phyloP scores from a whole-genome alignment of 176 grass and related monocot genomes.

The maize (Zea mays) region Zm-B73-REFERENCE-NAM-5.0 NC_050099.1:172123001-172123500 shows the following conservation, averaged over 20 bases:
- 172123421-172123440: not conserved
- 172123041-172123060: constrained; percentile 20
- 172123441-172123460: not conserved
- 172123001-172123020: not conserved
- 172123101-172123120: not conserved
- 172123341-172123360: not conserved
- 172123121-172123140: not conserved
- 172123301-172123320: not conserved
- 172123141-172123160: not conserved
- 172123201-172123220: constrained; percentile 24
- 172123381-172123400: not conserved
- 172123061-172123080: not conserved
- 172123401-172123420: not conserved
- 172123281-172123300: not conserved
- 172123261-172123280: not conserved
- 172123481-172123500: not conserved
- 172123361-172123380: not conserved
- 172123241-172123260: not conserved
- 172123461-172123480: not conserved
- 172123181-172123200: not conserved
- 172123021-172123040: constrained; percentile 12
- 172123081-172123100: constrained; percentile 29
- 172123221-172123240: not conserved
- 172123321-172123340: not conserved
- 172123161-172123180: not conserved